phyloP scores from a whole-genome alignment of 2,329 filamentous ascomycete genomes.

The Ophiostoma montium region DNA sequence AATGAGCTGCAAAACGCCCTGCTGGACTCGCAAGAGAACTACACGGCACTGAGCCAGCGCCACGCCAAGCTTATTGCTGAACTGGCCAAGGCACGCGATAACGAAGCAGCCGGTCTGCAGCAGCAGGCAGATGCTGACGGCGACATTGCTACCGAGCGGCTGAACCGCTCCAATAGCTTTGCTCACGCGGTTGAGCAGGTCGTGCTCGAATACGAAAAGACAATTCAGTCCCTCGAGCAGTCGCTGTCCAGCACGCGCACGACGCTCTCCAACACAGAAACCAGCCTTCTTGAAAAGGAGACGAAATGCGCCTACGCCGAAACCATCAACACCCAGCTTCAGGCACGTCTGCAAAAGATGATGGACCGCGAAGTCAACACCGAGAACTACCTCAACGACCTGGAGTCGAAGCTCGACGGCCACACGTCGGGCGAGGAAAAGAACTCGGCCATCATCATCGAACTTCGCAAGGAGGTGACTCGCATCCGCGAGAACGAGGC shows the following conservation, averaged over 20 bases:
- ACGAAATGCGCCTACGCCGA: conserved; percentile 88
- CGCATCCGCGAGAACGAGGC: conserved; percentile 82
- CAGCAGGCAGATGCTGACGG: conserved; percentile 48
- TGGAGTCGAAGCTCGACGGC: conserved; percentile 81
- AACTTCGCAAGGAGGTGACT: conserved; percentile 82
- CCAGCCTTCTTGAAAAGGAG: conserved; percentile 78
- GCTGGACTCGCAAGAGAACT: conserved; percentile 87
- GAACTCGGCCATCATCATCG: conserved; percentile 69
- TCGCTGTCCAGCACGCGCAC: conserved; percentile 80
- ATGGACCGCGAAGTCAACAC: conserved; percentile 84
- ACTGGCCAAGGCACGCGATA: conserved; percentile 72
- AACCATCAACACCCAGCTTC: conserved; percentile 80
- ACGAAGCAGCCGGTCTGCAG: conserved; percentile 45
- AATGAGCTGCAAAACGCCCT: conserved; percentile 86
- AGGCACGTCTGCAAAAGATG: conserved; percentile 80
- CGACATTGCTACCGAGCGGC: conserved; percentile 68
- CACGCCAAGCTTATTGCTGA: conserved; percentile 94
- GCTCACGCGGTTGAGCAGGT: conserved; percentile 92
- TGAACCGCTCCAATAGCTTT: conserved; percentile 92
- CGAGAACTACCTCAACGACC: conserved; percentile 81
- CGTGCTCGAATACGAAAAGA: conserved; percentile 96
- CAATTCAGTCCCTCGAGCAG: conserved; percentile 83
- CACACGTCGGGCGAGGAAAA: conserved; percentile 87
- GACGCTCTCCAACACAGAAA: conserved; percentile 73
- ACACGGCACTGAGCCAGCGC: conserved; percentile 75